A percentile compares a stretch with the other conserved stretches of the same genome.
phyloP scores from a whole-genome alignment of 2,329 filamentous ascomycete species.

The Sclerotinia minor region DNA sequence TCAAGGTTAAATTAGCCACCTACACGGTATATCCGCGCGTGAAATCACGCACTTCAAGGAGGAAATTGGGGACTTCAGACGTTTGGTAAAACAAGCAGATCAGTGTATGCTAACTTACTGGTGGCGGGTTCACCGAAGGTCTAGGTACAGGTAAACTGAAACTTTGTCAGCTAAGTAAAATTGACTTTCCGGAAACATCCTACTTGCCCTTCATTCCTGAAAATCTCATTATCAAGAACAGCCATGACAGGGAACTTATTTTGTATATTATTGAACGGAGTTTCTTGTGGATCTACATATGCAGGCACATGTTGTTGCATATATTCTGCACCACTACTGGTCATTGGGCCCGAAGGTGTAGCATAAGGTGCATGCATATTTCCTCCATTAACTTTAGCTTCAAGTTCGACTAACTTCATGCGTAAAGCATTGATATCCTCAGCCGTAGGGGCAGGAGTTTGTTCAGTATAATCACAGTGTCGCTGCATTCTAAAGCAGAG shows the following conservation, averaged over 20 bases:
- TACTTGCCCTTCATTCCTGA: constrained; percentile 42
- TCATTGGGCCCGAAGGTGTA: constrained; percentile 29
- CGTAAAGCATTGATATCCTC: constrained; percentile 46
- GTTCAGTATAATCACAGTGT: constrained; percentile 47
- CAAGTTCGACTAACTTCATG: constrained; percentile 45
- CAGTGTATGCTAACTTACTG: constrained; percentile 2
- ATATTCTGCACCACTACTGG: constrained; percentile 27
- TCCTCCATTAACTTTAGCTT: constrained; percentile 42
- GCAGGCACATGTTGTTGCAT: constrained; percentile 29
- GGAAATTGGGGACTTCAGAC: not conserved
- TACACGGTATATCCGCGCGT: not conserved
- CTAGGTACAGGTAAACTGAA: constrained; percentile 44
- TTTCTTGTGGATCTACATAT: constrained; percentile 34
- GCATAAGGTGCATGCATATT: constrained; percentile 34
- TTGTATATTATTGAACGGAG: constrained; percentile 36
- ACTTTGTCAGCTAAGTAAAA: constrained; percentile 18
- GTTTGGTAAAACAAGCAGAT: not conserved
- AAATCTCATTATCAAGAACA: constrained; percentile 48
- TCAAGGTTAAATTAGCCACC: not conserved
- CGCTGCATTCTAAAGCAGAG: constrained; percentile 49
- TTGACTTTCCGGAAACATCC: not conserved
- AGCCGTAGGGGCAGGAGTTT: constrained; percentile 42
- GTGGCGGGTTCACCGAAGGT: constrained; percentile 34
- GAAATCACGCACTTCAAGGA: not conserved
- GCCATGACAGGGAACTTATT: constrained; percentile 47